Percentiles rank a stretch among this genome's conserved stretches.
These are phyloP conservation scores for Corymbia citriodora DNA, from an alignment of 441 rosid species.

Conservation along the genomic window DNA sequence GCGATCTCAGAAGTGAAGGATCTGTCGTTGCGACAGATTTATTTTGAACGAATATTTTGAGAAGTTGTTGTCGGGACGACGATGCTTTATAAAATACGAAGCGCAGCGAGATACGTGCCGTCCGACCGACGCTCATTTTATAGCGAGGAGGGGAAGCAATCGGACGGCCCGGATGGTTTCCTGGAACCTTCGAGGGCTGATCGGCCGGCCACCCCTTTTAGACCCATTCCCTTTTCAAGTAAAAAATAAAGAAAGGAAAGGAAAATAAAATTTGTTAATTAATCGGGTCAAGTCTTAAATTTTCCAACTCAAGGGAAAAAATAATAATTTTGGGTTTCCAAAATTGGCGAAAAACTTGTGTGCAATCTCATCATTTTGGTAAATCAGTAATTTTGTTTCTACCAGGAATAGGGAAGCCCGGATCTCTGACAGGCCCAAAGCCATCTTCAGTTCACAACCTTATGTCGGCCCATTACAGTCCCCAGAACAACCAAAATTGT, in stretches of 20 bases:
- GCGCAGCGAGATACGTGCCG: background rate
- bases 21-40: background rate
- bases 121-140: background rate
- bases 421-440: background rate
- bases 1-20: background rate
- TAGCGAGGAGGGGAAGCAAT: background rate
- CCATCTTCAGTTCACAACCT: background rate
- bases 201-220: background rate
- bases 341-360: background rate
- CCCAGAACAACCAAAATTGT: background rate
- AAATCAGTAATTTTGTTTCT: background rate
- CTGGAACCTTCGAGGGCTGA: background rate
- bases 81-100: background rate
- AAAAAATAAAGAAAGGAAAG: background rate
- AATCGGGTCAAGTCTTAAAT: too few species aligned
- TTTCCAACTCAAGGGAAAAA: background rate
- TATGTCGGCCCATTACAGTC: background rate
- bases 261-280: background rate
- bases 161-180: background rate
- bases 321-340: background rate
- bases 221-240: background rate
- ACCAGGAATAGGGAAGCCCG: background rate
- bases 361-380: background rate
- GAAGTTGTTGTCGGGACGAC: background rate
- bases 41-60: background rate